These are phyloP conservation scores for Rhizopogon parksii DNA, from an alignment of 1,284 basidiomycete genomes.

Conservation along the genomic window DNA sequence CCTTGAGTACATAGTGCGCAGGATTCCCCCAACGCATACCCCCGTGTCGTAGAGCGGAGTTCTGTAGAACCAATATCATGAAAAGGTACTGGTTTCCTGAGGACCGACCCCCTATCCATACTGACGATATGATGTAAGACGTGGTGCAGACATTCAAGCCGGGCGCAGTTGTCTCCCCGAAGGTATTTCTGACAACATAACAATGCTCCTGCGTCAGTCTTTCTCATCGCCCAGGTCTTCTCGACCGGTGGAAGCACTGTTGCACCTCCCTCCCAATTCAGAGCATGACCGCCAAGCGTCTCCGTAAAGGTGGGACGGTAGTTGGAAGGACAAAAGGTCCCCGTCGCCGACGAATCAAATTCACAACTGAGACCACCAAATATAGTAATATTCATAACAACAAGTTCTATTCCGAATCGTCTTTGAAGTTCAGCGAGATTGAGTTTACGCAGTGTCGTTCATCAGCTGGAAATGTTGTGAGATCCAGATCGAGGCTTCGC, in stretches of 20 bases:
- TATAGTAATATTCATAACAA: neutral
- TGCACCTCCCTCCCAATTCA: too few relatives aligned
- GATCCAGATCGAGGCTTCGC: constrained; percentile 20
- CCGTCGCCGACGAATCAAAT: neutral
- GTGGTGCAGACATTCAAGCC: too few relatives aligned
- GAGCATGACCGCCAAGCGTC: too few relatives aligned
- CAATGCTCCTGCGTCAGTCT: too few relatives aligned
- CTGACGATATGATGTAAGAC: too few relatives aligned
- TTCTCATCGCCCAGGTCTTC: too few relatives aligned
- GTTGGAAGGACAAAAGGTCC: neutral
- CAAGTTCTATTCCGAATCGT: constrained; percentile 18
- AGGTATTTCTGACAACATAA: too few relatives aligned
- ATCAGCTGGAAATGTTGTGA: constrained; percentile 45
- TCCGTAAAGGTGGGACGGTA: too few relatives aligned
- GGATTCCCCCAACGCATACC: neutral
- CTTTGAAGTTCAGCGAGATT: constrained; percentile 73
- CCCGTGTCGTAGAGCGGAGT: neutral
- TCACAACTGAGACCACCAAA: neutral
- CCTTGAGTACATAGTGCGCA: neutral
- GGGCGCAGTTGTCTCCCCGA: too few relatives aligned
- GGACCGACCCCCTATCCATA: too few relatives aligned
- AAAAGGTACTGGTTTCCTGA: neutral
- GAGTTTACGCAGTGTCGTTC: constrained; percentile 92
- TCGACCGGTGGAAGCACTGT: too few relatives aligned
- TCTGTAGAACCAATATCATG: neutral